phyloP scores from a whole-genome alignment of 2,329 filamentous ascomycete genomes.

The Orbilia oligospora region DNA sequence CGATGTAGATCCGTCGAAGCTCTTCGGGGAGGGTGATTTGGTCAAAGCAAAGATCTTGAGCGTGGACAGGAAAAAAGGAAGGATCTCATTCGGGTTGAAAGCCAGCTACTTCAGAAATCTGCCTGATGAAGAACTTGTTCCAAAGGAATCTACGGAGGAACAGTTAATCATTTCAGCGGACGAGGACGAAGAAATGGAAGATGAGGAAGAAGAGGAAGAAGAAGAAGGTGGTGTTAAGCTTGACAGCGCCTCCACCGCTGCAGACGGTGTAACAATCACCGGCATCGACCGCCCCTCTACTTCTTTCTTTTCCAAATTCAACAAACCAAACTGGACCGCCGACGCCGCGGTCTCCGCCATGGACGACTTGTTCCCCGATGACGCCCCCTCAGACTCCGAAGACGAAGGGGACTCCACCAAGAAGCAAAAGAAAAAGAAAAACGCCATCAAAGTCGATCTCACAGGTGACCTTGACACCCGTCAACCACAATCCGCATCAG shows the following conservation, averaged over 20 bases:
- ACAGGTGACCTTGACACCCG: slow-evolving; percentile 92
- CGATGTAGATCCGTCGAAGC: slow-evolving; percentile 85
- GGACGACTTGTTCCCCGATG: slow-evolving; percentile 69
- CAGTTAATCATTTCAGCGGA: slow-evolving; percentile 66
- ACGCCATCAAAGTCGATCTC: slow-evolving; percentile 85
- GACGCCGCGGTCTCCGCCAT: slow-evolving; percentile 67
- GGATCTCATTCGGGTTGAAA: slow-evolving; percentile 91
- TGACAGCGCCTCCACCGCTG: slow-evolving; percentile 19
- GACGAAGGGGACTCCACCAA: slow-evolving; percentile 71
- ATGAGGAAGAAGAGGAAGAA: slow-evolving; percentile 69
- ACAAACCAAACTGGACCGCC: slow-evolving; percentile 85
- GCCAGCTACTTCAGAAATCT: slow-evolving; percentile 85
- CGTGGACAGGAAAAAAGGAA: slow-evolving; percentile 80
- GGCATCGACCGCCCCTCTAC: slow-evolving; percentile 46
- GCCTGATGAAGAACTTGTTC: slow-evolving; percentile 72
- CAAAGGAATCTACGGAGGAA: slow-evolving; percentile 65
- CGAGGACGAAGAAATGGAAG: slow-evolving; percentile 69
- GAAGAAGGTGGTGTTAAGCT: slow-evolving; percentile 67
- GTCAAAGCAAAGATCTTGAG: slow-evolving; percentile 92
- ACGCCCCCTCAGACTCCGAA: slow-evolving; percentile 70
- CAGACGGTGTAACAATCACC: slow-evolving; percentile 65
- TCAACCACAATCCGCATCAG: slow-evolving; percentile 88
- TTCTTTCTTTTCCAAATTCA: slow-evolving; percentile 73
- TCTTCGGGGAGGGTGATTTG: slow-evolving; percentile 90
- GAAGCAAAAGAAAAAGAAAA: slow-evolving; percentile 82